Base-by-base conservation (phyloP, 1,284 basidiomycete species). In the Erythrobasidium hasegawianum region DNA sequence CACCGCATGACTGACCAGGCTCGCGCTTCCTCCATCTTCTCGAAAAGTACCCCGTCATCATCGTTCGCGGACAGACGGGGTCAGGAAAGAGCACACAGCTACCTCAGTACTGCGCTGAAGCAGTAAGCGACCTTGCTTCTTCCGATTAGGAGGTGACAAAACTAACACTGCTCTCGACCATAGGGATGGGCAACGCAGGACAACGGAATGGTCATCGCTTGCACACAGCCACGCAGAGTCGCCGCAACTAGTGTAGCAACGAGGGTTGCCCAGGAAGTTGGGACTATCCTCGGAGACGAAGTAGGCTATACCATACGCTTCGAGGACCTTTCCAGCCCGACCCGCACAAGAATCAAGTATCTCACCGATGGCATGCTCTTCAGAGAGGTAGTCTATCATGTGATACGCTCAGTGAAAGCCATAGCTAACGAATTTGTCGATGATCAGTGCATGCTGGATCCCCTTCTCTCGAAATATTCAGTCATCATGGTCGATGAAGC, bases 1-100 rank as follows among this genome's bases (percentile, higher is more conserved):
- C 8, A n/a, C n/a, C n/a, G n/a, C n/a, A n/a, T n/a, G n/a, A n/a
- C n/a, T n/a, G n/a, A n/a, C n/a, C 64, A 90, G 89, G 85, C 59
- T 81, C 88, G 45, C 85, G 86, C 69, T 80, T 97, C 13, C 78
- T 97, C 2, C 89, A 90, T 75, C 86, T 87, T 67, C 79, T 97
- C 18, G 93, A 97, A 79, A 85, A 83, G 55, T 84, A 88, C 76
- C 87, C 86, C 0, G 88, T 94, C 1, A 82, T 87, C 1, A 90
- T 98, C 59, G 85, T 95, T 4, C 88, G 97, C 22, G 94, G 92
- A 11, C 92, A 97, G 75, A 98, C 95, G 0, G 96, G 95, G 2
- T 96, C 90, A 67, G 95, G 96, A 65, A 98, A 98, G 80, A 96
- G 93, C 10, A 97, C 94, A 69, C 92, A 97, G 77, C 83, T 99